Evolutionary conservation across 1,284 basidiomycete genomes (phyloP), one percentile per base, ranked within the genome.

Genomic region (Omphalotus olearius): DNA sequence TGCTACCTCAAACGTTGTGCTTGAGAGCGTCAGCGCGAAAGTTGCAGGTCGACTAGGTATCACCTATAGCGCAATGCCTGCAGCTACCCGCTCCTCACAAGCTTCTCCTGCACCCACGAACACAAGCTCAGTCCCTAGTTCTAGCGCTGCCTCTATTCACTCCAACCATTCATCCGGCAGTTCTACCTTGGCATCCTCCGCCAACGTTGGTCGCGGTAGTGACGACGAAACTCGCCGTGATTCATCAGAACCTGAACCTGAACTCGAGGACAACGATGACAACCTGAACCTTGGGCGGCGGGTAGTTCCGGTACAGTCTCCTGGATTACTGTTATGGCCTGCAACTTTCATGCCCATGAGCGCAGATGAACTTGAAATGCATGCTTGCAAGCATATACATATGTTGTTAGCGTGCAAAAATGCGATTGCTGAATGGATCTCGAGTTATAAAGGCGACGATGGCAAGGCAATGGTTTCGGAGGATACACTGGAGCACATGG

Each of bases 341-440:
- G 64, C 72, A 33, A 79, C 74, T 4, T 83, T 83, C 61, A 70
- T 88, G 42, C 77, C 82, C 1, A 70, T 84, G 59, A 53, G 71
- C 0, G 72, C 83, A 9, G 60, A 64, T 2, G 84, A 86, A 61
- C 67, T 88, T 39, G 85, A 88, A 68, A 80, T 83, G 77, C 82
- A 88, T 58, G 73, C 80, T 7, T 81, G 78, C 66, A 82, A 80
- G 64, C 73, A 83, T 60, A 67, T 85, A 47, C 82, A 88, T 61
- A 73, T 73, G 6, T 62, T 89, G 2, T 68, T 89, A 17, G 78
- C 78, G 20, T 83, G 78, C 60, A 79, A 79, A 59, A 69, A 70
- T 40, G 82, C 83, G 1, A 66, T 89, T 7, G 62, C 59, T n/a
- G 76, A 78, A 39, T 81, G 69, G 59, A 60, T 84, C 16, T 45